These are phyloP conservation scores for Pigoraptor vietnamica DNA, from an alignment of 78 protist species.

Conservation along the genomic window DNA sequence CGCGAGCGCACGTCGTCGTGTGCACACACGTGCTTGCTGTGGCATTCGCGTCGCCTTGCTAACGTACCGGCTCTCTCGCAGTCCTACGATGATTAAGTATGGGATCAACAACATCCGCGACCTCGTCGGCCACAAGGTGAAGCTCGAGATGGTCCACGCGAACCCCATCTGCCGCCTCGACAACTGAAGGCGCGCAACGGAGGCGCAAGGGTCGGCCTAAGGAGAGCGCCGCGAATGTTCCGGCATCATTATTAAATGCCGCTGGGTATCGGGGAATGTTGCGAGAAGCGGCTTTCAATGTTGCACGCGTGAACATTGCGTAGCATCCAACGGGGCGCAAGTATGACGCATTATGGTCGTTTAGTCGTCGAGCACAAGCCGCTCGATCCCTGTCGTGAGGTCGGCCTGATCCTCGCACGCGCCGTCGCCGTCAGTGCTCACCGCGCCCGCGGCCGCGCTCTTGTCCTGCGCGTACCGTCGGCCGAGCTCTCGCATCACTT, in stretches of 20 bases:
- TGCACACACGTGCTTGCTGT: not conserved
- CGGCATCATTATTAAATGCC: too few relatives aligned
- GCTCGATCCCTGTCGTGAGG: too few relatives aligned
- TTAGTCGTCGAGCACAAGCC: too few relatives aligned
- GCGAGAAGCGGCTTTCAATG: too few relatives aligned
- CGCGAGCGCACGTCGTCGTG: too few relatives aligned
- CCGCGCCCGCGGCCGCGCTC: not conserved
- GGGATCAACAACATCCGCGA: constrained; percentile 85
- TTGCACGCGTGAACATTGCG: too few relatives aligned
- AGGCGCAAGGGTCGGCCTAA: not conserved
- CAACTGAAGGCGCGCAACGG: not conserved
- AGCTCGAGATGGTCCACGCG: constrained; percentile 45
- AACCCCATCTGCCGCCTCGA: constrained; percentile 68
- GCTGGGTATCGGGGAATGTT: too few relatives aligned
- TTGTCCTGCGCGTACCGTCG: not conserved
- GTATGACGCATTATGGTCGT: too few relatives aligned
- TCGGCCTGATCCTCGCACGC: too few relatives aligned
- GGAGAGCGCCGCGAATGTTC: too few relatives aligned
- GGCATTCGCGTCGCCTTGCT: not conserved
- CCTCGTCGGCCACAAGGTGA: constrained; percentile 91
- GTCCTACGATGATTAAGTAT: constrained; percentile 98
- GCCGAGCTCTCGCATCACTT: not conserved
- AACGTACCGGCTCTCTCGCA: not conserved
- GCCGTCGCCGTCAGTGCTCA: not conserved
- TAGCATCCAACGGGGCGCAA: too few relatives aligned